Base-by-base conservation (phyloP, 306 rosid species). In the Bauhinia variegata region DNA sequence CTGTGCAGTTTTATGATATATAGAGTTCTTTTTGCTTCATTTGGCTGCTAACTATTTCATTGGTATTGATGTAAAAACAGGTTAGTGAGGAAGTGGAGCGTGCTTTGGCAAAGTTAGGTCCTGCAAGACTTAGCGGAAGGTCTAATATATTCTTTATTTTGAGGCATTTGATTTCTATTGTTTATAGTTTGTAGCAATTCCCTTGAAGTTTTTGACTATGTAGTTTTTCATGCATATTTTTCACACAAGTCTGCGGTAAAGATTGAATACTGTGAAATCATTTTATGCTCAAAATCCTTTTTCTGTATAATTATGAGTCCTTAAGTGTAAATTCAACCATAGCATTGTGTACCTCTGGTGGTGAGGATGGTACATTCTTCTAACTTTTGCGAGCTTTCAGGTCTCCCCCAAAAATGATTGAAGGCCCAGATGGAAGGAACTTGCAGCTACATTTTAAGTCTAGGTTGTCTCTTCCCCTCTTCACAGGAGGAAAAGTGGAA, bases 401-500 rank as follows among this genome's bases (percentile, higher is more conserved):
- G 92, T 88, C 99, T 71, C 84, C 97, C 8, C 99, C 99, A 66
- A 95, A 85, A 81, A 86, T 81, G 81, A 86, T 95, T 71, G 97
- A 95, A 86, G 97, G 95, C 83, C 96, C 96, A 6, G 87, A 87
- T 79, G 96, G 90, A 61, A 80, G 86, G 60, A 95, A 81, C 88
- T 79, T 95, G 86, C 95, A 82, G 75, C 89, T 95, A 47, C 86
- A 80, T 34, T 95, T 88, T 73, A 85, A 14, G 89, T 86, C 99
- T 52, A 88, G 91, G 68, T 73, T 95, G 54, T 81, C 97, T 58
- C 99, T 95, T 83, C 99, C 99, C 36, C 84, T 95, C 54, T 95
- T 95, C 84, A 95, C 99, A 1, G 99, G 99, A 57, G 99, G 99
- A 80, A 95, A 95, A 83, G 97, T 95, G 33, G 99, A 95, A 79